phyloP scores from a whole-genome alignment of 176 grass and related monocot genomes.

The Eleusine coracana region DNA sequence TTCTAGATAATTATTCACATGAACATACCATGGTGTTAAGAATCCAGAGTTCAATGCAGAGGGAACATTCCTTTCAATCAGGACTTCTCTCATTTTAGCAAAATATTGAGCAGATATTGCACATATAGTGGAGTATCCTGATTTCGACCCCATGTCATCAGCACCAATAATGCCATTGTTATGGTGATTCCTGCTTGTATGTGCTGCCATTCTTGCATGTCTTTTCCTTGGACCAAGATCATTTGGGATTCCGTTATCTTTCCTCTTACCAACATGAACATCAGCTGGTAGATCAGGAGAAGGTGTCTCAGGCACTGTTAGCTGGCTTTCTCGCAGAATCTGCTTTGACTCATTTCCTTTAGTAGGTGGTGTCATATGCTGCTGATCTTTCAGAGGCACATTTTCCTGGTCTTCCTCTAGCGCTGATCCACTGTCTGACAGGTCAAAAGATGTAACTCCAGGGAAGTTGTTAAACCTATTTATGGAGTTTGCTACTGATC shows the following conservation, averaged over 20 bases:
- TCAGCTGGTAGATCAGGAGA: slow-evolving; percentile 90
- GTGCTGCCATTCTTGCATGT: slow-evolving; percentile 68
- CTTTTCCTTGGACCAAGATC: slow-evolving; percentile 78
- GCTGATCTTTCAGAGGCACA: slow-evolving; percentile 75
- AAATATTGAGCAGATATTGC: slow-evolving; percentile 88
- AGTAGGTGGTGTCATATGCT: slow-evolving; percentile 76
- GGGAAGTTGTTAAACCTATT: slow-evolving; percentile 63
- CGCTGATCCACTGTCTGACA: slow-evolving; percentile 64
- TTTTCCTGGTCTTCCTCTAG: slow-evolving; percentile 74
- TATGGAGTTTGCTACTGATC: slow-evolving; percentile 51
- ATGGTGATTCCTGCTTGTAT: slow-evolving; percentile 65
- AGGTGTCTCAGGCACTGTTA: slow-evolving; percentile 96
- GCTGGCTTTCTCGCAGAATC: slow-evolving; percentile 77
- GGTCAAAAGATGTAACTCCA: slow-evolving; percentile 66
- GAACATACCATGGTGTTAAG: slow-evolving; percentile 88
- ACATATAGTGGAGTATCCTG: slow-evolving; percentile 83
- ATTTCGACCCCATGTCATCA: slow-evolving; percentile 67
- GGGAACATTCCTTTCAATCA: slow-evolving; percentile 87
- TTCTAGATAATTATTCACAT: not conserved
- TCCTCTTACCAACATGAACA: slow-evolving; percentile 75
- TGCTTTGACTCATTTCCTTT: slow-evolving; percentile 74
- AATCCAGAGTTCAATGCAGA: slow-evolving; percentile 94
- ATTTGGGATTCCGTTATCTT: slow-evolving; percentile 72
- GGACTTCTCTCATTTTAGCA: slow-evolving; percentile 84
- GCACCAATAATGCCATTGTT: slow-evolving; percentile 54